Base-by-base conservation (phyloP, 768 basidiomycete genomes). In the Lactifluus hygrophoroides region DNA sequence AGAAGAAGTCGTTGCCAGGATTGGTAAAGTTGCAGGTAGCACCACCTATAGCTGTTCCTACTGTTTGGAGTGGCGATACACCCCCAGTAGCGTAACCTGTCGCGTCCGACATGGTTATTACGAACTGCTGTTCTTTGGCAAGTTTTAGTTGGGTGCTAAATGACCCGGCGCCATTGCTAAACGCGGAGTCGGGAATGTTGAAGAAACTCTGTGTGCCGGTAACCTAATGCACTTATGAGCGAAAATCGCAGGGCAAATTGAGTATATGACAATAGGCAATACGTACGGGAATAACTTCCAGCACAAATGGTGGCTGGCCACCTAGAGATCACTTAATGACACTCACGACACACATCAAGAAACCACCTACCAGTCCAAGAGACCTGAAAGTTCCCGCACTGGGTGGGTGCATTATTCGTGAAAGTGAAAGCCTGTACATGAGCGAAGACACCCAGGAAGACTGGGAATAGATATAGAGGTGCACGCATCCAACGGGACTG, bases 61-160 rank as follows among this genome's bases (percentile, higher is more conserved):
- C 80, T 1, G 72, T 75, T 40, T 84, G 62, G 6, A 86, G 48
- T 44, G 69, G 56, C 10, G 80, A 77, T 25, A 75, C 74, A 23
- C 86, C 88, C 4, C 88, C 88, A 10, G 82, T 74, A 43, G 73
- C 86, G 66, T 84, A 88, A 1, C 86, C 86, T 27, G 78, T 79
- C 17, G 81, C 74, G 66, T 90, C 88, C 27, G 84, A 89, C 84
- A 90, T 85, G 35, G 80, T 76, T 19, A 84, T 57, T 13, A 88
- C 50, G 48, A 88, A 72, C 53, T 72, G 68, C 17, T 74, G 66
- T 28, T 65, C 70, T 9, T 72, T 65, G 13, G 67, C 30, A 46
- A 83, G 70, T 3, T 75, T 73, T 13, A 88, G 62, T 57, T 74
- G 75, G 0, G 70, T 66, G 13, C 75, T 70, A 66, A 75, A 87